Conservation (phyloP, 1,284 basidiomycete species). For the Somion occarium region DNA sequence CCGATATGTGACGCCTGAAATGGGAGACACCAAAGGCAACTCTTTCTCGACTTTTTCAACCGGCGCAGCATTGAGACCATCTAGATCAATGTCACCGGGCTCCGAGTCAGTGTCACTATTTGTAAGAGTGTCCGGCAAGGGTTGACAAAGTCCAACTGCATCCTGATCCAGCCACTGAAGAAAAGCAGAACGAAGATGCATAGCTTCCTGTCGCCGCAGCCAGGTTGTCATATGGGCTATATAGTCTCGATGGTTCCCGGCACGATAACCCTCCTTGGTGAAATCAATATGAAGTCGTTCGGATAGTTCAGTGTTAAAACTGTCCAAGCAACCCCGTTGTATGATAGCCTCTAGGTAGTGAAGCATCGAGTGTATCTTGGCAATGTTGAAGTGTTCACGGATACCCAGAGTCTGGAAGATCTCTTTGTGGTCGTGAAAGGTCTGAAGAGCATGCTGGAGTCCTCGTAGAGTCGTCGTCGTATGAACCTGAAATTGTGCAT, state of each 20-base stretch:
- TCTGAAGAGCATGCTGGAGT: constrained; percentile 14
- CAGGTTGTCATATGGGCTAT: constrained; percentile 23
- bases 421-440: constrained; percentile 25
- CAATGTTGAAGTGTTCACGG: constrained; percentile 26
- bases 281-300: constrained; percentile 28
- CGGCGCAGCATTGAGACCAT: not conserved
- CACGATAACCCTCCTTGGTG: constrained; percentile 24
- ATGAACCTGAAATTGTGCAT: constrained; percentile 17
- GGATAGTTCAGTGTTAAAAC: constrained; percentile 24
- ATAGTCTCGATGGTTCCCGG: constrained; percentile 21
- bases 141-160: not conserved
- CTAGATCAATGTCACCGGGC: not conserved
- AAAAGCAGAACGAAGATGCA: constrained; percentile 7
- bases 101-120: not conserved
- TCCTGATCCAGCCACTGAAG: constrained; percentile 7
- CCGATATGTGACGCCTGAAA: not conserved
- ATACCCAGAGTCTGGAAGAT: constrained; percentile 18
- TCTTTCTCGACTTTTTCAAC: too few relatives aligned
- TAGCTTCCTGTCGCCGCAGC: constrained; percentile 16
- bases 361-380: constrained; percentile 22
- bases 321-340: constrained; percentile 15
- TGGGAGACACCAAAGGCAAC: not conserved
- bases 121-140: not conserved
- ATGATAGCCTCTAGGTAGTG: constrained; percentile 22
- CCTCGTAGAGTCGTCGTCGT: constrained; percentile 9